Percentiles rank a stretch among this genome's conserved stretches.
Evolutionary conservation across 148 eudicot genomes (phyloP).

Genomic region (Rhododendron williamsianum): DNA sequence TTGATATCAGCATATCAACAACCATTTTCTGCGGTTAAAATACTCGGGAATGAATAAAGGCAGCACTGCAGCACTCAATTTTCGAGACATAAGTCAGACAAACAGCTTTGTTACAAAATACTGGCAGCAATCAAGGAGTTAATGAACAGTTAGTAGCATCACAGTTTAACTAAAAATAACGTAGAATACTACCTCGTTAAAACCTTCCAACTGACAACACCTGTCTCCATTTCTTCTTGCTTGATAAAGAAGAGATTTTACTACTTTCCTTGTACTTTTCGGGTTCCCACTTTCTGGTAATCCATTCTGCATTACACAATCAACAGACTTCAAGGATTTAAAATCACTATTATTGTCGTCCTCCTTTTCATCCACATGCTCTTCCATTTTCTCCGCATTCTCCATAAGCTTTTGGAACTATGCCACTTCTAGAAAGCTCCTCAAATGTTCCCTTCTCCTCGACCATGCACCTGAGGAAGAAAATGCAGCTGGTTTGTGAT

Average conservation of each 20-base stretch:
- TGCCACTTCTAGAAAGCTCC: conserved; percentile 48
- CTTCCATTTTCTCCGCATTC: conserved; percentile 55
- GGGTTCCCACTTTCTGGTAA: conserved; percentile 20
- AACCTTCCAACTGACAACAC: conserved; percentile 53
- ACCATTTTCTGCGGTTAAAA: not conserved
- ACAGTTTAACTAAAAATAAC: not conserved
- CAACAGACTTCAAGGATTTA: conserved; percentile 17
- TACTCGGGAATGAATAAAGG: not conserved
- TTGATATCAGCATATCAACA: not conserved
- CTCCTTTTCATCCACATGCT: conserved; percentile 32
- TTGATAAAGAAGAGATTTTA: conserved; percentile 52
- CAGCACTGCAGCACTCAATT: not conserved
- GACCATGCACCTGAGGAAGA: conserved; percentile 58
- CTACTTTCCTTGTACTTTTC: conserved; percentile 22
- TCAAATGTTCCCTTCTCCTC: conserved; percentile 64
- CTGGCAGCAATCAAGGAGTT: not conserved
- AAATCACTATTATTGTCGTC: conserved; percentile 1
- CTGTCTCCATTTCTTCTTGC: conserved; percentile 59
- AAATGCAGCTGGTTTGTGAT: conserved; percentile 65
- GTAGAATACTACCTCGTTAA: conserved; percentile 34
- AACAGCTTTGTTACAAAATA: not conserved
- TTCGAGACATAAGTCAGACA: not conserved
- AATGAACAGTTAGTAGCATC: too few species aligned
- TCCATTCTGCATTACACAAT: conserved; percentile 11
- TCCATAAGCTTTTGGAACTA: conserved; percentile 48